A percentile compares a stretch with the other conserved stretches of the same genome.
phyloP scores from a whole-genome alignment of 768 basidiomycete species.

The Leccinellum albellum region DNA sequence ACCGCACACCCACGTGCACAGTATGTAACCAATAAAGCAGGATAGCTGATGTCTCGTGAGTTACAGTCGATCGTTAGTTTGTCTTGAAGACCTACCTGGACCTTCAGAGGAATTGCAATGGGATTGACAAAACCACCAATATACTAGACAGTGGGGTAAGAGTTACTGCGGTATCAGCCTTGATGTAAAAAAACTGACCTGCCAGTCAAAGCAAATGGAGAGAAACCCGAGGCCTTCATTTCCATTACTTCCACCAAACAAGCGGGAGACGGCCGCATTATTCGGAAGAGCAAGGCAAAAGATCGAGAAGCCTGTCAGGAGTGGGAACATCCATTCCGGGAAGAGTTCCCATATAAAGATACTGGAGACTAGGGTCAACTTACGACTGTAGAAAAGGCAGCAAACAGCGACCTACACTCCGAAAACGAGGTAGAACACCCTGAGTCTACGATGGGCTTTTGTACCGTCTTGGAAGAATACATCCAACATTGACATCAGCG shows the following conservation, averaged over 20 bases:
- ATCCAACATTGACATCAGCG: slow-evolving; percentile 26
- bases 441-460: slow-evolving; percentile 39
- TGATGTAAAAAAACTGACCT: slow-evolving; percentile 37
- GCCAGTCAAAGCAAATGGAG: slow-evolving; percentile 61
- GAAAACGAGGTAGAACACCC: slow-evolving; percentile 25
- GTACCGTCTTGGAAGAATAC: slow-evolving; percentile 40
- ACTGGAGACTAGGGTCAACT: slow-evolving; percentile 15
- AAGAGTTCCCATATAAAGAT: slow-evolving; percentile 32
- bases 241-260: slow-evolving; percentile 60
- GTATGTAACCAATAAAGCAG: slow-evolving; percentile 43
- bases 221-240: slow-evolving; percentile 63
- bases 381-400: not conserved
- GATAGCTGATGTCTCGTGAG: slow-evolving; percentile 33
- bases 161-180: not conserved
- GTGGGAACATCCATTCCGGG: slow-evolving; percentile 45
- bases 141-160: slow-evolving; percentile 13
- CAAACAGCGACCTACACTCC: slow-evolving; percentile 31
- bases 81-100: slow-evolving; percentile 34
- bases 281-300: slow-evolving; percentile 56
- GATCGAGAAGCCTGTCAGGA: slow-evolving; percentile 58
- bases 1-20: slow-evolving; percentile 44
- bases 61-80: not conserved
- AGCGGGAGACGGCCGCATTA: slow-evolving; percentile 46
- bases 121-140: slow-evolving; percentile 36
- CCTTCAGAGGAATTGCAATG: slow-evolving; percentile 50